Base-by-base conservation (phyloP, 192 early-diverging fungal genomes). In the Linnemannia exigua region DNA sequence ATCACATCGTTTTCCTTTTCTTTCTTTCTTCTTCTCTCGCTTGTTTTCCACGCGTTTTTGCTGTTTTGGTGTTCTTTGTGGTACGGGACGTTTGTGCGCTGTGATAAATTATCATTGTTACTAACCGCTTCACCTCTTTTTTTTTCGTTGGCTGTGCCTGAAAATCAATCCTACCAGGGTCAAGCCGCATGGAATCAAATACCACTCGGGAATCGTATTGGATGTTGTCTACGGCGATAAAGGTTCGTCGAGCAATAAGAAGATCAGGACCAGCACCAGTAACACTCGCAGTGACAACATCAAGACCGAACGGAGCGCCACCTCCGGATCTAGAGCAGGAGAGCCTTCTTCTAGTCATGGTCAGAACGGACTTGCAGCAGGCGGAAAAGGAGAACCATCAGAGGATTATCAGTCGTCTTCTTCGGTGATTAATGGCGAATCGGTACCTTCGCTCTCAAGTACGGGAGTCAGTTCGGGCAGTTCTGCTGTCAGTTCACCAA, bases 181-280 rank as follows among this genome's bases (percentile, higher is more conserved):
- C 20, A 69, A 67, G 37, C 82, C 82, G 20, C 82, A 85, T 47
- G 82, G 82, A 37, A 85, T 85, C 58, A 79, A 66, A 41, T 79
- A 85, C 16, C 77, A 79, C 12, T 77, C 82, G 1, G 72, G 66
- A 25, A 41, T 44, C 3, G 35, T 85, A 1, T 69, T 85, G 68
- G 82, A 85, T 72, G 69, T 85, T 16, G 51, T 85, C 25, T 85
- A 85, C 20, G 66, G 58, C 12, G 58, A 63, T 15, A 14, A 63
- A 28, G 12, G 11, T 0, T 63, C 58, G 8, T 63, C 58, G 12
- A 14, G 8, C 1, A 15, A 6, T 3, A 63, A 25, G 58, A 63
- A 25, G 28, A 31, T 15, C 28, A 63, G 28, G 28, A 14, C 9
- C 9, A 44, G 41, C 41, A 9, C 15, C 28, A 33, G 58, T 31